Evolutionary conservation across 129 eudicot genomes (phyloP).

Genomic region (Helianthus tuberosus): DNA sequence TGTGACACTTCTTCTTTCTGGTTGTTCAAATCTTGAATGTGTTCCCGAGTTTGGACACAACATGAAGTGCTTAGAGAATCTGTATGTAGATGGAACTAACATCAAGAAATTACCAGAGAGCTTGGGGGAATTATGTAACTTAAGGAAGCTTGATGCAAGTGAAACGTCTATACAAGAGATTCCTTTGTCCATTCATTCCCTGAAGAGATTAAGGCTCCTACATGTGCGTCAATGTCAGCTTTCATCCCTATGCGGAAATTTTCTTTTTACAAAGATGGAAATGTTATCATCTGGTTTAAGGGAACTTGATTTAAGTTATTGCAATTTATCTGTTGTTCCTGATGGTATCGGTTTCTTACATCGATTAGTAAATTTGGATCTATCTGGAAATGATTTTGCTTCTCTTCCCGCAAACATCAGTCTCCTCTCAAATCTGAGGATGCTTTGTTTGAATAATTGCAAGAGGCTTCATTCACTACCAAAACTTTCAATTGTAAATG

Average conservation of each 20-base stretch:
- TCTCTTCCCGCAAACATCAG: conserved; percentile 12
- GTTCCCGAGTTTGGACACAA: conserved; percentile 17
- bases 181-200: neutral
- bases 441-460: conserved; percentile 22
- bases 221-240: conserved; percentile 1
- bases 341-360: conserved; percentile 17
- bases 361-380: conserved; percentile 5
- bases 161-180: conserved; percentile 13
- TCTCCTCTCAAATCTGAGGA: conserved; percentile 21
- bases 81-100: conserved; percentile 3
- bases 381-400: conserved; percentile 16
- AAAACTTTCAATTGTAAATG: conserved; percentile 13
- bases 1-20: conserved; percentile 7
- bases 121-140: neutral
- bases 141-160: conserved; percentile 22
- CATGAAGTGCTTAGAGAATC: conserved; percentile 7
- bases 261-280: conserved; percentile 7
- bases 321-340: conserved; percentile 20
- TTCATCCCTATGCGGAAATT: neutral
- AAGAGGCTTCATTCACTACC: conserved; percentile 20
- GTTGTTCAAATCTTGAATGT: conserved; percentile 19
- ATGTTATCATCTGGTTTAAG: neutral
- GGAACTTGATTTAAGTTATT: conserved; percentile 22
- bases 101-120: conserved; percentile 14
- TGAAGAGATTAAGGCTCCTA: neutral